Percentiles rank a stretch among this genome's conserved stretches.
Conservation (phyloP, 2,329 filamentous ascomycete species). For the Elsinoe australis region DNA sequence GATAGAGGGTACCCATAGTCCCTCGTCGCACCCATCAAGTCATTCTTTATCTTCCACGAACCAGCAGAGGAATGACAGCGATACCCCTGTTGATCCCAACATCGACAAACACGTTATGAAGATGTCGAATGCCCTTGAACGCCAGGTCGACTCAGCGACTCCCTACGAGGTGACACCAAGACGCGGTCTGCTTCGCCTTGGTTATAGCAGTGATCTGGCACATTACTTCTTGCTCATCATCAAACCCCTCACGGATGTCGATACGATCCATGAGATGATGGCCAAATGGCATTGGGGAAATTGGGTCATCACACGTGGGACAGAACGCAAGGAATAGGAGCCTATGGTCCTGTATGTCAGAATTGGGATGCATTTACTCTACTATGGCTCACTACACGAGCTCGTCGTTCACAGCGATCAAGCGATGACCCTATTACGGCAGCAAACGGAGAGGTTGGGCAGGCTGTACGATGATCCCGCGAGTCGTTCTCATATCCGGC, state of each 20-base stretch:
- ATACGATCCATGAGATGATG: constrained; percentile 29
- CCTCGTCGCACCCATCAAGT: no score
- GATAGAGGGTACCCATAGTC: no score
- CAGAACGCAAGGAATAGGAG: constrained; percentile 36
- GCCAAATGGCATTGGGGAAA: constrained; percentile 36
- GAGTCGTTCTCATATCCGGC: constrained; percentile 33
- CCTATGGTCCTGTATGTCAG: constrained; percentile 39
- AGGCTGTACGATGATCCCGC: constrained; percentile 34
- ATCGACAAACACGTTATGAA: background rate
- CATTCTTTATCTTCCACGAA: no score
- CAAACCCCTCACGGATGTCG: background rate
- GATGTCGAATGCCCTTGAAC: background rate
- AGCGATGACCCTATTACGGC: constrained; percentile 30
- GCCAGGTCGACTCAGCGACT: background rate
- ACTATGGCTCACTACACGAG: constrained; percentile 37
- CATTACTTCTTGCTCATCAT: background rate
- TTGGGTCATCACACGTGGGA: constrained; percentile 37
- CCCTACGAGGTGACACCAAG: background rate
- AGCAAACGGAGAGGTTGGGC: constrained; percentile 37
- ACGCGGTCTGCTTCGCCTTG: background rate
- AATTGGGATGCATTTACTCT: constrained; percentile 38
- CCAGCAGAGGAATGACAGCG: no score
- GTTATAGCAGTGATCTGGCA: background rate
- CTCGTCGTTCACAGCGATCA: constrained; percentile 33
- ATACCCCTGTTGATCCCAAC: no score